These are phyloP conservation scores for Artemisia tridentata DNA, from an alignment of 129 eudicot species.

Conservation along the genomic window DNA sequence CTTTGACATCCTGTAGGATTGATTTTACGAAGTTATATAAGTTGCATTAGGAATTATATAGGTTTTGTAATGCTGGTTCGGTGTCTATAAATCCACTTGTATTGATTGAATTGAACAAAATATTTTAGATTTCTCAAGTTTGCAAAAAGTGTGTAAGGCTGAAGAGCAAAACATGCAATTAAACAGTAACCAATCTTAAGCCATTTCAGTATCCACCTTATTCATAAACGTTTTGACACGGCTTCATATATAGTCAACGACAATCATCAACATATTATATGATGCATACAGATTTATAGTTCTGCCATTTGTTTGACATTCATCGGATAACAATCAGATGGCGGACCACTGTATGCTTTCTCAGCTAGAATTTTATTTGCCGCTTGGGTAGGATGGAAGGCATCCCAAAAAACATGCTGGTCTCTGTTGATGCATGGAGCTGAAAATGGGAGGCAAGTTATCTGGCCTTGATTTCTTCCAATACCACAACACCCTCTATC, in stretches of 20 bases:
- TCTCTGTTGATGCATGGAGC: slow-evolving; percentile 59
- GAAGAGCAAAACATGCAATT: background rate
- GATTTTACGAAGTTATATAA: too few species aligned
- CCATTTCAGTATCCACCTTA: slow-evolving; percentile 2
- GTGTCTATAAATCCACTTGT: too few species aligned
- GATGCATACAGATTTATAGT: slow-evolving; percentile 6
- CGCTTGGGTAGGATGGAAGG: slow-evolving; percentile 77
- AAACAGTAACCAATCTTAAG: slow-evolving; percentile 7
- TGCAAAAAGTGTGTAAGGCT: background rate
- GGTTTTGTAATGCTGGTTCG: too few species aligned
- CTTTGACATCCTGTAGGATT: too few species aligned
- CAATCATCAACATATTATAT: slow-evolving; percentile 1
- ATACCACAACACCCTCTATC: slow-evolving; percentile 74
- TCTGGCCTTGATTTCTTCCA: slow-evolving; percentile 68
- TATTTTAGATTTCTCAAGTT: too few species aligned
- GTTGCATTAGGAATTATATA: too few species aligned
- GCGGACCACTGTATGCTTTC: slow-evolving; percentile 46
- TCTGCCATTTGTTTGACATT: slow-evolving; percentile 54
- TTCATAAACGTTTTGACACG: slow-evolving; percentile 7
- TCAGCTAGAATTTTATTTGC: slow-evolving; percentile 51
- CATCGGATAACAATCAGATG: slow-evolving; percentile 48
- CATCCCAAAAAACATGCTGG: slow-evolving; percentile 81
- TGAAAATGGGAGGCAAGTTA: slow-evolving; percentile 66
- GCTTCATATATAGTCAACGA: slow-evolving; percentile 1
- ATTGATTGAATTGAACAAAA: too few species aligned